A percentile compares a stretch with the other conserved stretches of the same genome.
Evolutionary conservation across 73 alveolate species (phyloP).

Genomic region (Blepharisma stoltei): DNA sequence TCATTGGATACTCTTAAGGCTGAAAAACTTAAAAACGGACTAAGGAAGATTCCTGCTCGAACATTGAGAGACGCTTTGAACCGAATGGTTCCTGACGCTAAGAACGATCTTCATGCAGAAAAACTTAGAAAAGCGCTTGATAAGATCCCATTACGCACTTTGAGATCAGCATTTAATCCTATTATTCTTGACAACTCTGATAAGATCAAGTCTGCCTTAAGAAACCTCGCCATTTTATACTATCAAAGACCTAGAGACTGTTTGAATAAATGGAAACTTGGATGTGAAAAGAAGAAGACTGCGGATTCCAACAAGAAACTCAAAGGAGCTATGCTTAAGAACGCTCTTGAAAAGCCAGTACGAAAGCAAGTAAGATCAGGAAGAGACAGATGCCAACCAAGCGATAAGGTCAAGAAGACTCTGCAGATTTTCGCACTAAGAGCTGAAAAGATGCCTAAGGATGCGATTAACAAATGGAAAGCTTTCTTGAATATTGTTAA

Average conservation of each 20-base stretch:
- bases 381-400: background rate
- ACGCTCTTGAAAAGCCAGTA: background rate
- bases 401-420: background rate
- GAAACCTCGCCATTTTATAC: background rate
- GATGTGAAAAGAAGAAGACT: background rate
- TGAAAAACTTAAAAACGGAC: background rate
- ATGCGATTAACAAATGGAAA: background rate
- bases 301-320: background rate
- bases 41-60: background rate
- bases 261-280: background rate
- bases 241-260: background rate
- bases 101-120: background rate
- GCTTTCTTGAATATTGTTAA: background rate
- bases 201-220: background rate
- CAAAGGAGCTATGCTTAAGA: too few species aligned
- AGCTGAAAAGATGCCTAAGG: background rate
- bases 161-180: background rate
- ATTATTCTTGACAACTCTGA: background rate
- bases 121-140: background rate
- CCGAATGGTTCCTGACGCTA: background rate
- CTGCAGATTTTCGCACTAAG: background rate
- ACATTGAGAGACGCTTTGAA: background rate
- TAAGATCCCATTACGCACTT: background rate
- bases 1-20: background rate
- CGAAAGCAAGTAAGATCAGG: background rate